A percentile compares a stretch with the other conserved stretches of the same genome.
Evolutionary conservation across 768 basidiomycete species (phyloP).

Genomic region (Amanita subjunquillea): DNA sequence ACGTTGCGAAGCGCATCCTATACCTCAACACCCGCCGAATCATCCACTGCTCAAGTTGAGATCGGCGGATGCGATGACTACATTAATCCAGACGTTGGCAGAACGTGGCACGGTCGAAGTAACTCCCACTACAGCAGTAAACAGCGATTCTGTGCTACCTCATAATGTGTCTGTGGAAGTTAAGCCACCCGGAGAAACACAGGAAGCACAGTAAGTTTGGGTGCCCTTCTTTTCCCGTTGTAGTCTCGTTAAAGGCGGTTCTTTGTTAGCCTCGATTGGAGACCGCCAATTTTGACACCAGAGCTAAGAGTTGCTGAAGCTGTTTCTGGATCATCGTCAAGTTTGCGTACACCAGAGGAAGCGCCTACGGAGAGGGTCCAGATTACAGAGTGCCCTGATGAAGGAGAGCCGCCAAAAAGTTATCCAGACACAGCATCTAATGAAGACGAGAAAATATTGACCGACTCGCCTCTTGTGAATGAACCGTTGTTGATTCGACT

Average conservation of each 20-base stretch:
- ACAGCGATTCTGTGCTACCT: no score
- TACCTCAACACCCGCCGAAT: conserved; percentile 57
- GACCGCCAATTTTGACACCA: not conserved
- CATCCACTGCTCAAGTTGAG: conserved; percentile 76
- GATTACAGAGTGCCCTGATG: not conserved
- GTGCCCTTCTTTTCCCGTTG: not conserved
- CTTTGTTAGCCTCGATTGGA: not conserved
- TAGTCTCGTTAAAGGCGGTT: no score
- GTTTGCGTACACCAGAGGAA: not conserved
- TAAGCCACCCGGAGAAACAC: no score
- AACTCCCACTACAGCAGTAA: not conserved
- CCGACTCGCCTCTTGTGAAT: not conserved
- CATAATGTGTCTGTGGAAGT: no score
- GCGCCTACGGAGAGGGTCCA: not conserved
- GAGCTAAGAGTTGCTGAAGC: not conserved
- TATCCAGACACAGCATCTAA: not conserved
- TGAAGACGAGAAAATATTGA: not conserved
- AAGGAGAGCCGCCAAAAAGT: not conserved
- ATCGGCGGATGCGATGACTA: conserved; percentile 27
- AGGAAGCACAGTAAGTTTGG: no score
- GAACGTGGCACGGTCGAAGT: not conserved
- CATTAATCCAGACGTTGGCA: not conserved
- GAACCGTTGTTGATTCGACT: not conserved
- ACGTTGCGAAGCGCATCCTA: conserved; percentile 71
- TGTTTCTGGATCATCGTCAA: not conserved